Conservation (phyloP, 2,329 filamentous ascomycete genomes). For the Microthyrium microscopicum region DNA sequence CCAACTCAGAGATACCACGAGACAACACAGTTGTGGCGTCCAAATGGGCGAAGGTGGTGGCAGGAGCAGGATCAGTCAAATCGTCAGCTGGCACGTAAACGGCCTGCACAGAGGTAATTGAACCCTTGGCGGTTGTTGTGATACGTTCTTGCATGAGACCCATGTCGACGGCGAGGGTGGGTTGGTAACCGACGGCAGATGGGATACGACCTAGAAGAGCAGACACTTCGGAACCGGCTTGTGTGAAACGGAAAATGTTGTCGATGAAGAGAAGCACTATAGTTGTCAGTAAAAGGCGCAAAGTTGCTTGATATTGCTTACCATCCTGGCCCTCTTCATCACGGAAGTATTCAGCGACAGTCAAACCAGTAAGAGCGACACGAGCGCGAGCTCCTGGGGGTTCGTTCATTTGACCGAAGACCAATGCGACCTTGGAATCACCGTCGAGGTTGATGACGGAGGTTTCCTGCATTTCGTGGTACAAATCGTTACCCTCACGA, state of each 20-base stretch:
- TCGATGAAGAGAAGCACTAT: constrained; percentile 96
- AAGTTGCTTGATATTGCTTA: constrained; percentile 25
- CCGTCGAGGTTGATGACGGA: constrained; percentile 98
- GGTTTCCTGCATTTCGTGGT: constrained; percentile 99
- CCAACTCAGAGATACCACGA: constrained; percentile 99
- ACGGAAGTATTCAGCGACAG: constrained; percentile 71
- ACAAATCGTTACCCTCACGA: constrained; percentile 99
- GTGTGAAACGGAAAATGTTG: constrained; percentile 99
- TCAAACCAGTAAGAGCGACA: constrained; percentile 85
- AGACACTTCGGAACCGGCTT: constrained; percentile 99
- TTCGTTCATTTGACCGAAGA: constrained; percentile 99
- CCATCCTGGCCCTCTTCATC: constrained; percentile 74
- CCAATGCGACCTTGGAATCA: constrained; percentile 97
- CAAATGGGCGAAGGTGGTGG: constrained; percentile 99
- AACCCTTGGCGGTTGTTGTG: constrained; percentile 98
- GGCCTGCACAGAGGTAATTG: constrained; percentile 99
- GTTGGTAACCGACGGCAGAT: constrained; percentile 99
- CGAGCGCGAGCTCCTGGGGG: constrained; percentile 97
- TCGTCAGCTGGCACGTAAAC: constrained; percentile 99
- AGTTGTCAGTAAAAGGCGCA: constrained; percentile 9
- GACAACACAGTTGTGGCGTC: constrained; percentile 99
- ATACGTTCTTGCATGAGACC: constrained; percentile 99
- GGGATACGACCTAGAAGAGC: constrained; percentile 98
- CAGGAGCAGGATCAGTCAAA: constrained; percentile 98
- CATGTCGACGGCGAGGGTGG: constrained; percentile 96